Conservation (phyloP, 2,329 filamentous ascomycete species). For the Clonostachys rosea region DNA sequence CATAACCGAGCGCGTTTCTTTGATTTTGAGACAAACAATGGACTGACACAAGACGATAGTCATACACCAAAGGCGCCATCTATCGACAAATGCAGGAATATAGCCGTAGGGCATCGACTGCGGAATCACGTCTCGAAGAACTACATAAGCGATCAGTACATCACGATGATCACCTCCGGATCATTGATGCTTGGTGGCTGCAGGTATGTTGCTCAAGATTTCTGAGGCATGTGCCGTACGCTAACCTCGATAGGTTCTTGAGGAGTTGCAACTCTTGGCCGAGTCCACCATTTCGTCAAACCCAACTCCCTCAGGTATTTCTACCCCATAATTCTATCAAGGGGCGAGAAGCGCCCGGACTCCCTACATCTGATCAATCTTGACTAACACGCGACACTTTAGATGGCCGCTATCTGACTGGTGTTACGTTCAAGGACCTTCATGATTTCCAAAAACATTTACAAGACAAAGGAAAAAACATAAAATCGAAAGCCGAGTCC, state of each 20-base stretch:
- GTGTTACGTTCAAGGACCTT: constrained; percentile 57
- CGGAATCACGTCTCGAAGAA: constrained; percentile 78
- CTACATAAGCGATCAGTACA: constrained; percentile 72
- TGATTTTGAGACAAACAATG: no score
- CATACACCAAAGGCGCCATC: constrained; percentile 79
- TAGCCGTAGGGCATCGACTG: constrained; percentile 79
- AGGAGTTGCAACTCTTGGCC: constrained; percentile 59
- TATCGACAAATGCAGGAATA: constrained; percentile 97
- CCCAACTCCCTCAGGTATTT: background rate
- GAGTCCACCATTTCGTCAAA: constrained; percentile 34
- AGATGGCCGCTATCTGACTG: constrained; percentile 54
- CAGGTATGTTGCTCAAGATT: constrained; percentile 62
- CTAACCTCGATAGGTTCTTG: constrained; percentile 43
- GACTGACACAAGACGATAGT: constrained; percentile 11
- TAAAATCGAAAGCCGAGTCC: constrained; percentile 68
- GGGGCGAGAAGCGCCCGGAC: constrained; percentile 34
- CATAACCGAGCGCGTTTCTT: no score
- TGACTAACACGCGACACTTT: background rate
- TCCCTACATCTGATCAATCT: background rate
- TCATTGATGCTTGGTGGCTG: constrained; percentile 89
- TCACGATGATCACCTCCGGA: constrained; percentile 88
- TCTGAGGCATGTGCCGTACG: background rate
- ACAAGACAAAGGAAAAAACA: constrained; percentile 67
- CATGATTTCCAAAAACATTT: constrained; percentile 80
- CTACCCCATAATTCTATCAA: constrained; percentile 20